Evolutionary conservation across 2,329 filamentous ascomycete species (phyloP).

Genomic region (Ascochyta koolunga): DNA sequence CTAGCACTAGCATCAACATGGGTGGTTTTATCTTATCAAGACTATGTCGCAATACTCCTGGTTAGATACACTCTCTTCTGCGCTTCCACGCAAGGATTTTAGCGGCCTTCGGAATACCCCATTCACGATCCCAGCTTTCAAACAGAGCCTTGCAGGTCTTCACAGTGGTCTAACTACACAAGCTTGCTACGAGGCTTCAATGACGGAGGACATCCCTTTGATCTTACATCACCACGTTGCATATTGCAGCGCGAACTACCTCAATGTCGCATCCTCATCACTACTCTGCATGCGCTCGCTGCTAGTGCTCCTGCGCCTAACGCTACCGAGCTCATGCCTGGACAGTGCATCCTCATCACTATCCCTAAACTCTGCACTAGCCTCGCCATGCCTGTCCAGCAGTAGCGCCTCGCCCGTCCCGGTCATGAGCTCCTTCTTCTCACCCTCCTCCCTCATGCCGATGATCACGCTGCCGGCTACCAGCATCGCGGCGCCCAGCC

Average conservation of each 20-base stretch:
- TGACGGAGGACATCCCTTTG: too few species aligned
- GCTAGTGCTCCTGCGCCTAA: slow-evolving; percentile 22
- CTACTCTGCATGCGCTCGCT: slow-evolving; percentile 22
- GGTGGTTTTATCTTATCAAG: too few species aligned
- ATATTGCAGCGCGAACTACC: slow-evolving; percentile 18
- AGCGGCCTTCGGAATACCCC: too few species aligned
- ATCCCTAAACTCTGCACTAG: slow-evolving; percentile 46
- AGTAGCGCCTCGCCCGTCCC: slow-evolving; percentile 30
- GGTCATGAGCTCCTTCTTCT: slow-evolving; percentile 38
- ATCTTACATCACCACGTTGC: not conserved
- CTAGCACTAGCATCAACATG: too few species aligned
- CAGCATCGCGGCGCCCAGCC: slow-evolving; percentile 72
- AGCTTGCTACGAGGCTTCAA: not conserved
- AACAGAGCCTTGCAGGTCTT: too few species aligned
- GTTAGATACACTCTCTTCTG: too few species aligned
- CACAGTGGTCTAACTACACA: too few species aligned
- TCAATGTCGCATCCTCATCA: slow-evolving; percentile 42
- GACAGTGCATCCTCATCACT: slow-evolving; percentile 33
- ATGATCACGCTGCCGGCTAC: slow-evolving; percentile 81
- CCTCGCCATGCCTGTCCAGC: slow-evolving; percentile 22
- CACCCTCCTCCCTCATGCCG: slow-evolving; percentile 68
- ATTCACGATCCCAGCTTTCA: too few species aligned
- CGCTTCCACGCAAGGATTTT: too few species aligned
- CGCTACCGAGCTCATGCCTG: slow-evolving; percentile 37
- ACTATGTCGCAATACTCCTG: too few species aligned